phyloP scores from a whole-genome alignment of 768 basidiomycete species.

The Dentipellis sp. region DNA sequence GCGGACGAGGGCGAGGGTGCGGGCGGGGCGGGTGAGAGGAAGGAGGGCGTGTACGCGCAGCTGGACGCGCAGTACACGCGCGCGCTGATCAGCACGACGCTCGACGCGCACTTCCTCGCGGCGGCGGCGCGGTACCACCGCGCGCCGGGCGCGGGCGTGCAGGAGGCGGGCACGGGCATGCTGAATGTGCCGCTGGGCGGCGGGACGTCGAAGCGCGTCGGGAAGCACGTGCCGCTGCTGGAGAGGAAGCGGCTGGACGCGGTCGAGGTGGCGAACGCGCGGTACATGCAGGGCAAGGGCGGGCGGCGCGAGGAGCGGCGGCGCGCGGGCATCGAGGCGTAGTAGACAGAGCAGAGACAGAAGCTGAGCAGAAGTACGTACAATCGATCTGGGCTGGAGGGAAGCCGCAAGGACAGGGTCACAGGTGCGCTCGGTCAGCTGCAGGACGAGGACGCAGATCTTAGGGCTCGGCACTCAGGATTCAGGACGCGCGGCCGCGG shows the following conservation, averaged over 20 bases:
- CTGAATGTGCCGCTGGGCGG: not conserved
- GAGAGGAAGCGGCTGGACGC: slow-evolving; percentile 58
- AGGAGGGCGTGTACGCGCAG: slow-evolving; percentile 1
- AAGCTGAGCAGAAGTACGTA: too few species aligned
- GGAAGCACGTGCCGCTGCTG: slow-evolving; percentile 61
- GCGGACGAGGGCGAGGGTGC: slow-evolving; percentile 27
- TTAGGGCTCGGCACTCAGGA: too few species aligned
- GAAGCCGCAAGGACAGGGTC: too few species aligned
- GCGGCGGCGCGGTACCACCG: slow-evolving; percentile 48
- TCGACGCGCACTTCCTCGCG: slow-evolving; percentile 57
- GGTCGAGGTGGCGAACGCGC: slow-evolving; percentile 66
- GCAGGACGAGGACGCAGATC: too few species aligned
- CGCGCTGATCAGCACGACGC: slow-evolving; percentile 53
- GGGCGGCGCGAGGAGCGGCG: slow-evolving; percentile 26
- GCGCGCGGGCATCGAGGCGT: too few species aligned
- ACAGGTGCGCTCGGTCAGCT: too few species aligned
- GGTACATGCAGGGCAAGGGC: slow-evolving; percentile 68
- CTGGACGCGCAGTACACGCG: slow-evolving; percentile 29
- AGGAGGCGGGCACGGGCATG: too few species aligned
- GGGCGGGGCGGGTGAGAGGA: slow-evolving; percentile 14
- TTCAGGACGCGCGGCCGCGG: too few species aligned
- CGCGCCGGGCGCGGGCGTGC: slow-evolving; percentile 18
- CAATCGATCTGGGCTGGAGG: too few species aligned
- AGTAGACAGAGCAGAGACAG: too few species aligned
- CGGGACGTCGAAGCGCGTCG: slow-evolving; percentile 45